A percentile compares a stretch with the other conserved stretches of the same genome.
phyloP scores from a whole-genome alignment of 306 rosid genomes.

The Rubus parviflorus region DNA sequence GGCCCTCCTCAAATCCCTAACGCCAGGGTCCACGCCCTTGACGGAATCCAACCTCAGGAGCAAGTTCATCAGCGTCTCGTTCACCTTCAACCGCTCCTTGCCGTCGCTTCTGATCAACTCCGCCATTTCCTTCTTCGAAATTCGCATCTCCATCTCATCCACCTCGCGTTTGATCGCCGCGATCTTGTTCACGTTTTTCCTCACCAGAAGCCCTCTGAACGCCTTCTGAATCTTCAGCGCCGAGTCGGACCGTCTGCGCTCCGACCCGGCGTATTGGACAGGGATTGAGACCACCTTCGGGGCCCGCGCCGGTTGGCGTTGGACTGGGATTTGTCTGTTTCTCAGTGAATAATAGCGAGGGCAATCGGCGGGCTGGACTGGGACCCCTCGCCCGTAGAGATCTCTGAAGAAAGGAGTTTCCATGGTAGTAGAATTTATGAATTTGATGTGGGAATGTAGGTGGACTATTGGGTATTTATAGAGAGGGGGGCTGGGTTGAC shows the following conservation, averaged over 20 bases:
- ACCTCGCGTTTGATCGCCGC: conserved; percentile 43
- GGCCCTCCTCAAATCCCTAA: conserved; percentile 57
- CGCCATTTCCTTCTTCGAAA: conserved; percentile 22
- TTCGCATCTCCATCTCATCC: conserved; percentile 36
- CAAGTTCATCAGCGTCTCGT: conserved; percentile 65
- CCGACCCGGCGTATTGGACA: conserved; percentile 43
- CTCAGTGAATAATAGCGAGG: conserved; percentile 5
- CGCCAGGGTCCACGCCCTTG: conserved; percentile 45
- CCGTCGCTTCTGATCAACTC: conserved; percentile 39
- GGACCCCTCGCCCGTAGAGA: too few relatives aligned
- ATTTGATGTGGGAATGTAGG: background rate
- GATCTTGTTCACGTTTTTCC: conserved; percentile 59
- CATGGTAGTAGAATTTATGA: too few relatives aligned
- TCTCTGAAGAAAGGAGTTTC: conserved; percentile 30
- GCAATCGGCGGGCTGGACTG: conserved; percentile 19
- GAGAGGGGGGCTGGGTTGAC: background rate
- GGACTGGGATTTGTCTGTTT: conserved; percentile 7
- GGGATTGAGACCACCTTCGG: conserved; percentile 63
- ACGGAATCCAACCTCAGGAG: conserved; percentile 63
- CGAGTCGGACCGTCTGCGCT: conserved; percentile 23
- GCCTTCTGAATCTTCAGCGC: conserved; percentile 62
- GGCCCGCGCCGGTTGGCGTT: conserved; percentile 21
- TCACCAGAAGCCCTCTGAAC: conserved; percentile 57
- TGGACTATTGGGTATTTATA: background rate
- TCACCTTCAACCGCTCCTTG: conserved; percentile 54